Conservation (phyloP, 306 rosid species). For the Abrus precatorius region DNA sequence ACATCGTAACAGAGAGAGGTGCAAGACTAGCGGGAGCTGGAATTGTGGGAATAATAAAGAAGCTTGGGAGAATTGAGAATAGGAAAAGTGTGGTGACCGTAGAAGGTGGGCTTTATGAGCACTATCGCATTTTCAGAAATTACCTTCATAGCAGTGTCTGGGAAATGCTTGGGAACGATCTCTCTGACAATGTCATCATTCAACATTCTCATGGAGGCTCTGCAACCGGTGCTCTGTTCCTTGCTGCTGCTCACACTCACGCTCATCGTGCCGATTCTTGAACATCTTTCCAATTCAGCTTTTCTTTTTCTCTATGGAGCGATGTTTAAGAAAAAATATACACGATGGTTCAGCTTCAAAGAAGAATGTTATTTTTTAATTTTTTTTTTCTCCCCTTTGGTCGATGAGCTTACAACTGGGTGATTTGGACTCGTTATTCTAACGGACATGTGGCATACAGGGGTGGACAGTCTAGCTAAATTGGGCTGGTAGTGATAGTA, state of each 20-base stretch:
- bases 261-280: slow-evolving; percentile 37
- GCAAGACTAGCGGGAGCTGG: slow-evolving; percentile 79
- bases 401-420: not conserved
- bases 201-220: slow-evolving; percentile 81
- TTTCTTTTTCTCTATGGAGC: not conserved
- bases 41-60: slow-evolving; percentile 71
- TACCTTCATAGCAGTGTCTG: slow-evolving; percentile 74
- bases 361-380: not conserved
- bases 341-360: not conserved
- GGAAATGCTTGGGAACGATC: slow-evolving; percentile 82
- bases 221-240: slow-evolving; percentile 70
- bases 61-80: slow-evolving; percentile 64
- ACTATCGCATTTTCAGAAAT: slow-evolving; percentile 73
- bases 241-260: slow-evolving; percentile 71
- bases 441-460: not conserved
- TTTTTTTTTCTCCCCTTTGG: not conserved
- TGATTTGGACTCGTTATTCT: not conserved
- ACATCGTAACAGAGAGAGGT: slow-evolving; percentile 73
- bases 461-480: not conserved
- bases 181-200: slow-evolving; percentile 67
- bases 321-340: not conserved
- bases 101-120: slow-evolving; percentile 81
- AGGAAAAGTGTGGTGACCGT: slow-evolving; percentile 67
- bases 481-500: not conserved
- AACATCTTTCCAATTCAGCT: not conserved